Evolutionary conservation across 768 basidiomycete species (phyloP), one percentile per base, ranked within the genome.

Genomic region (Mycena leptocephala): DNA sequence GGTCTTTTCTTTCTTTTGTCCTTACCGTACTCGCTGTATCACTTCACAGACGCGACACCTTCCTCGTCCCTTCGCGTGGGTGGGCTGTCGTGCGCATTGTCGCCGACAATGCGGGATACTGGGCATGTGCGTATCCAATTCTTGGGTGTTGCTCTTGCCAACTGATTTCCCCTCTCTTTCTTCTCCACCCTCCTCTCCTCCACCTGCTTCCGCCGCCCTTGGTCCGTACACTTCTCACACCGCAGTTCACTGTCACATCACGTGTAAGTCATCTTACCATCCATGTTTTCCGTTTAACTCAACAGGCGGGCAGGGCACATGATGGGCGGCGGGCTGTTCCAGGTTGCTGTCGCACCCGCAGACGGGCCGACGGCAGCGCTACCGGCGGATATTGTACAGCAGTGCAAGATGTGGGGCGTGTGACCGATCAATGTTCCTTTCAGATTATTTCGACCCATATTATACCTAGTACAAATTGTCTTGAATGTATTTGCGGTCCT

Each of bases 121-220:
- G 78, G 78, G 78, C 78, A 1, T 78, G 78, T 78, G 32, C 48
- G 75, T 78, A n/a, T n/a, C n/a, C n/a, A n/a, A n/a, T n/a, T n/a
- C n/a, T n/a, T n/a, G n/a, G n/a, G n/a, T n/a, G n/a, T n/a, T n/a
- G n/a, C n/a, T n/a, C n/a, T n/a, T n/a, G n/a, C n/a, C n/a, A n/a
- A n/a, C n/a, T n/a, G n/a, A 35, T 32, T 61, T n/a, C 59, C 4
- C 22, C 48, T 2, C 37, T 18, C 9, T 24, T 26, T 7, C 37
- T 13, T 53, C 39, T 37, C 20, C 1, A 18, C 26, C 18, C 16
- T 16, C 20, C 18, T 46, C n/a, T 5, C 32, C 14, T 26, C 26
- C 11, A n/a, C 7, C 16, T 26, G 18, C 33, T 10, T 48, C 28
- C n/a, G n/a, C n/a, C n/a, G n/a, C n/a, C n/a, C n/a, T n/a, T n/a